A percentile compares a stretch with the other conserved stretches of the same genome.
Conservation (phyloP, 2,329 filamentous ascomycete genomes). For the Scedosporium minutisporum region DNA sequence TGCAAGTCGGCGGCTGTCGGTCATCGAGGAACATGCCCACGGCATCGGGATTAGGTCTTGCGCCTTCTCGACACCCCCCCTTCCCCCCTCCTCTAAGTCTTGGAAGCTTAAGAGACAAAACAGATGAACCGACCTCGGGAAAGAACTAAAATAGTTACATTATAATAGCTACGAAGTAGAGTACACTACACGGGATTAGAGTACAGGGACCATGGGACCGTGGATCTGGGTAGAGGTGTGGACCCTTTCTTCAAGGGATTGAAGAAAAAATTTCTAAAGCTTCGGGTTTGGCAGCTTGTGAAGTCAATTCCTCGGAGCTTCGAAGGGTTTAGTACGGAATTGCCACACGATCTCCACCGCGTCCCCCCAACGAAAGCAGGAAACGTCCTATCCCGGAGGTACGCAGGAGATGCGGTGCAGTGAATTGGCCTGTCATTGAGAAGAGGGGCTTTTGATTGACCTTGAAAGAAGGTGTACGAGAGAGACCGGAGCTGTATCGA, state of each 20-base stretch:
- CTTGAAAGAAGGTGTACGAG: not conserved
- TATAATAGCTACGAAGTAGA: no score
- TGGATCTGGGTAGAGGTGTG: not conserved
- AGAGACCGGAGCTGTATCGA: not conserved
- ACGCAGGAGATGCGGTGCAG: not conserved
- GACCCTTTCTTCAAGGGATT: not conserved
- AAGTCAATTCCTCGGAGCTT: not conserved
- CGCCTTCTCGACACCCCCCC: no score
- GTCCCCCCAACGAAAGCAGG: not conserved
- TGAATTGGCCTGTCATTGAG: not conserved
- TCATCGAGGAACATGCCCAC: not conserved
- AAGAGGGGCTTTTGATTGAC: not conserved
- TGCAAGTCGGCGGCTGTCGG: slow-evolving; percentile 1
- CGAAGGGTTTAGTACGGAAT: not conserved
- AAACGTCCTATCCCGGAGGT: not conserved
- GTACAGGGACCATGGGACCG: not conserved
- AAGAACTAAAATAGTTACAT: no score
- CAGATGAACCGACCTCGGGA: no score
- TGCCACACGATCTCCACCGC: not conserved
- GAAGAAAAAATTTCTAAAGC: not conserved
- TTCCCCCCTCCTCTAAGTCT: no score
- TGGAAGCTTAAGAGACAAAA: no score
- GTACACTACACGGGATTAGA: not conserved
- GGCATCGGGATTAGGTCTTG: not conserved
- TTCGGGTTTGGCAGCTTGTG: not conserved